phyloP scores from a whole-genome alignment of 1,284 basidiomycete species.

The Sutorius eximius region DNA sequence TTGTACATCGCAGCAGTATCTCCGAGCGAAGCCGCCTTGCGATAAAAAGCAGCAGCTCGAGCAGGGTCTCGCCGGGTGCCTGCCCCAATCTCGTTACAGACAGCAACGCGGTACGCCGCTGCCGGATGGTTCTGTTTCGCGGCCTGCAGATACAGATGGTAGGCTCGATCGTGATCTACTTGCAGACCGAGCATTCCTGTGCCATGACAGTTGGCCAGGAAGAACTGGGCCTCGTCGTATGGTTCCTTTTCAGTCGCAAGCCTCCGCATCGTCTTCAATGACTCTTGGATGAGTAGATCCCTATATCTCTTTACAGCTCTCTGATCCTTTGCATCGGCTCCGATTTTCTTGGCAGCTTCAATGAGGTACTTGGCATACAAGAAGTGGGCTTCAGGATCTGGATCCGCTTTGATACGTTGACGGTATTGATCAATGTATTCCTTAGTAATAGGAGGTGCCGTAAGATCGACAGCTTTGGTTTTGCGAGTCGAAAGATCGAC shows the following conservation, averaged over 20 bases:
- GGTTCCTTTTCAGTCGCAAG: slow-evolving; percentile 88
- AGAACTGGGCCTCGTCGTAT: slow-evolving; percentile 98
- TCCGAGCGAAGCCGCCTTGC: slow-evolving; percentile 93
- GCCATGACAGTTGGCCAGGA: slow-evolving; percentile 96
- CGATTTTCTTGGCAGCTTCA: slow-evolving; percentile 95
- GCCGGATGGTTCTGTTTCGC: slow-evolving; percentile 96
- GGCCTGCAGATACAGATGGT: slow-evolving; percentile 97
- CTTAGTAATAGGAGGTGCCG: slow-evolving; percentile 89
- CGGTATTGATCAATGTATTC: slow-evolving; percentile 98
- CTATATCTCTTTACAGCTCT: slow-evolving; percentile 86
- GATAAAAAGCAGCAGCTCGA: slow-evolving; percentile 93
- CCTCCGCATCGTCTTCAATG: slow-evolving; percentile 89
- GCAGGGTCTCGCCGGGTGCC: slow-evolving; percentile 90
- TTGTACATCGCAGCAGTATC: slow-evolving; percentile 99
- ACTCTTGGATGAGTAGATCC: slow-evolving; percentile 85
- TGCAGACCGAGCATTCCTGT: slow-evolving; percentile 92
- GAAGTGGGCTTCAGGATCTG: slow-evolving; percentile 99
- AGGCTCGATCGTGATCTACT: slow-evolving; percentile 97
- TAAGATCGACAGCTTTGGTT: slow-evolving; percentile 82
- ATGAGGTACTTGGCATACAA: slow-evolving; percentile 97
- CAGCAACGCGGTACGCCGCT: slow-evolving; percentile 95
- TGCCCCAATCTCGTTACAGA: slow-evolving; percentile 99
- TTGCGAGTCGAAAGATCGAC: slow-evolving; percentile 64
- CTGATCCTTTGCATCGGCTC: slow-evolving; percentile 71
- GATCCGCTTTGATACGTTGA: slow-evolving; percentile 94